phyloP scores from a whole-genome alignment of 1,284 basidiomycete genomes.

The Vanrija sp. region DNA sequence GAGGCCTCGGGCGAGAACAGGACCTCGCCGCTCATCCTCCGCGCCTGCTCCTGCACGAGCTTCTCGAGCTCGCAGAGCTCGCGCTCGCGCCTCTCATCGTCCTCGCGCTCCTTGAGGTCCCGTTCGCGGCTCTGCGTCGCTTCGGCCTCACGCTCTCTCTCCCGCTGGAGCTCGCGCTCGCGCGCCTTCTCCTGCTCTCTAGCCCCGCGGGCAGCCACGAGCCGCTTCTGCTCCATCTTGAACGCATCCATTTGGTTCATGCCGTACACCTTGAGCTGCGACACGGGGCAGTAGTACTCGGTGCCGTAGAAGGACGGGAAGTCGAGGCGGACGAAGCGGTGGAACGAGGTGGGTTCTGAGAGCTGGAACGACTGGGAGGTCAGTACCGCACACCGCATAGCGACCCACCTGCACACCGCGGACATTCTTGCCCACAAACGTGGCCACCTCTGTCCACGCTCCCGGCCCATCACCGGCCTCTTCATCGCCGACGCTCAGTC shows the following conservation, averaged over 20 bases:
- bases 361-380: conserved; percentile 60
- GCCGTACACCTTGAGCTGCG: conserved; percentile 88
- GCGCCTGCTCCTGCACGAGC: conserved; percentile 35
- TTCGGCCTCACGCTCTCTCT: conserved; percentile 55
- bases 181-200: conserved; percentile 29
- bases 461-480: conserved; percentile 6
- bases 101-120: conserved; percentile 17
- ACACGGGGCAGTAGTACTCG: conserved; percentile 95
- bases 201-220: conserved; percentile 21
- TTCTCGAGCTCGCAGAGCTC: conserved; percentile 40
- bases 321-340: conserved; percentile 90
- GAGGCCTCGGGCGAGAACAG: conserved; percentile 5
- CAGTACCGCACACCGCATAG: conserved; percentile 43
- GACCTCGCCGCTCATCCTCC: conserved; percentile 12
- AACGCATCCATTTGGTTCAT: conserved; percentile 95
- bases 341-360: conserved; percentile 67
- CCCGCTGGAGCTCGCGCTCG: conserved; percentile 17
- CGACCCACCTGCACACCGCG: conserved; percentile 80
- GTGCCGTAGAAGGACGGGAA: conserved; percentile 90
- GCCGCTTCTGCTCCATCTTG: conserved; percentile 68
- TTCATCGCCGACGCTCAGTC: conserved; percentile 76
- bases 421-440: conserved; percentile 80
- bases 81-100: conserved; percentile 25
- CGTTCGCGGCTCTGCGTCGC: conserved; percentile 23
- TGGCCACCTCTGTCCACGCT: conserved; percentile 57